phyloP scores from a whole-genome alignment of 805 yeast genomes.

The Spathaspora boniae region DNA sequence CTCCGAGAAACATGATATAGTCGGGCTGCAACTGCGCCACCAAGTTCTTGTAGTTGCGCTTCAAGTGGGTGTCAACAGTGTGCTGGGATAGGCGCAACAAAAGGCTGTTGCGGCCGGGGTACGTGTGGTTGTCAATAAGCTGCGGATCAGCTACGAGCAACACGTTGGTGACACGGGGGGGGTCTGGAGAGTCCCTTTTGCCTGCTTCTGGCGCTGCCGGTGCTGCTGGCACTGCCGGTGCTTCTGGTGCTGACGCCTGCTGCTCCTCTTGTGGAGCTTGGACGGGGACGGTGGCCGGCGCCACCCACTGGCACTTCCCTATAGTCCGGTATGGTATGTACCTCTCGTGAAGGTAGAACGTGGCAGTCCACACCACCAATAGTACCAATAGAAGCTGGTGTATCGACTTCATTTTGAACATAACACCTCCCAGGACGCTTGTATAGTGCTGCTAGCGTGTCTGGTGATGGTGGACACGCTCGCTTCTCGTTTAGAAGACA shows the following conservation, averaged over 20 bases:
- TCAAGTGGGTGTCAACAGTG: slow-evolving; percentile 37
- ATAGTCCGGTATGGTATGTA: slow-evolving; percentile 25
- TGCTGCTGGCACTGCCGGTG: too few relatives aligned
- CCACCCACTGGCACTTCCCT: slow-evolving; percentile 28
- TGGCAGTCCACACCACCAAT: slow-evolving; percentile 23
- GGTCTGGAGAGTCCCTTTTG: background rate
- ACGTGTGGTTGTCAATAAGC: slow-evolving; percentile 42
- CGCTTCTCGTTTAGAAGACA: too few relatives aligned
- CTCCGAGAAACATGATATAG: slow-evolving; percentile 39
- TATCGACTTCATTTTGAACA: slow-evolving; percentile 24
- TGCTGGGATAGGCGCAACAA: slow-evolving; percentile 35
- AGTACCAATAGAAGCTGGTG: slow-evolving; percentile 24
- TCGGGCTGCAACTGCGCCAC: slow-evolving; percentile 31
- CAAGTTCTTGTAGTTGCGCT: slow-evolving; percentile 35
- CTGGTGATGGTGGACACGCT: too few relatives aligned
- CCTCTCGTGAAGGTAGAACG: slow-evolving; percentile 33
- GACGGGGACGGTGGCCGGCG: background rate
- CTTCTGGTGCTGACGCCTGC: too few relatives aligned
- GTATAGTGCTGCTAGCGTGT: too few relatives aligned
- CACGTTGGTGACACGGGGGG: slow-evolving; percentile 30
- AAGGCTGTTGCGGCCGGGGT: slow-evolving; percentile 33
- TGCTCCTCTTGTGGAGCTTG: too few relatives aligned
- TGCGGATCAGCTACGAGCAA: slow-evolving; percentile 44
- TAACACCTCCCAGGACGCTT: slow-evolving; percentile 1
- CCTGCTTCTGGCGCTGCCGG: too few relatives aligned